A percentile compares a stretch with the other conserved stretches of the same genome.
These are phyloP conservation scores for Aspergillus baeticus DNA, from an alignment of 495 filamentous ascomycete genomes.

Conservation along the genomic window DNA sequence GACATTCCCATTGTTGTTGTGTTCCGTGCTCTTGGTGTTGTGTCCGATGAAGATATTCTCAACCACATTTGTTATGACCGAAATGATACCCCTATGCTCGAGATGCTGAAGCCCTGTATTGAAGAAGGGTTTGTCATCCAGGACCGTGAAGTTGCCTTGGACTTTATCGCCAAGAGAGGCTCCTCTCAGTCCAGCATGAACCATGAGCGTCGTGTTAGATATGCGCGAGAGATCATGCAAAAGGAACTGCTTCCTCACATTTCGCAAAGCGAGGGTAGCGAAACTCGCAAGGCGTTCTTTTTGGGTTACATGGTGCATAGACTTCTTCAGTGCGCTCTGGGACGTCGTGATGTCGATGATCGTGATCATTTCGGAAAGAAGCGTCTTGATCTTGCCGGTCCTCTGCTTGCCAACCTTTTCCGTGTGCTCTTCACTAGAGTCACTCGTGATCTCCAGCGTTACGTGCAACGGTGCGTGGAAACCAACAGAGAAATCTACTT, in stretches of 20 bases:
- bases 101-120: slow-evolving; percentile 94
- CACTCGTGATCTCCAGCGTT: slow-evolving; percentile 82
- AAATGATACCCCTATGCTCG: slow-evolving; percentile 93
- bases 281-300: slow-evolving; percentile 97
- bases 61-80: slow-evolving; percentile 97
- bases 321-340: slow-evolving; percentile 86
- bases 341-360: slow-evolving; percentile 89
- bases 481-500: slow-evolving; percentile 83
- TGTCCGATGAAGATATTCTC: slow-evolving; percentile 96
- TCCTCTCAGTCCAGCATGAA: slow-evolving; percentile 67
- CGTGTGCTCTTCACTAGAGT: slow-evolving; percentile 81
- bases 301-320: slow-evolving; percentile 98
- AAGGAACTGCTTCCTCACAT: slow-evolving; percentile 97
- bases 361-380: slow-evolving; percentile 99
- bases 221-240: slow-evolving; percentile 90
- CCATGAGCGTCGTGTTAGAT: slow-evolving; percentile 82
- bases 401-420: slow-evolving; percentile 90
- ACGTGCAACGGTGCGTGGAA: slow-evolving; percentile 90
- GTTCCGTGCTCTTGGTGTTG: slow-evolving; percentile 91
- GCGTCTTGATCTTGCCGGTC: slow-evolving; percentile 91
- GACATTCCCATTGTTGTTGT: slow-evolving; percentile 93
- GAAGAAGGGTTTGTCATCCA: slow-evolving; percentile 96
- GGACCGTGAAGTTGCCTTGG: slow-evolving; percentile 90
- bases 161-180: slow-evolving; percentile 92
- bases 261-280: slow-evolving; percentile 92